These are phyloP conservation scores for Colletotrichum phormii DNA, from an alignment of 2,329 filamentous ascomycete species.

Conservation along the genomic window DNA sequence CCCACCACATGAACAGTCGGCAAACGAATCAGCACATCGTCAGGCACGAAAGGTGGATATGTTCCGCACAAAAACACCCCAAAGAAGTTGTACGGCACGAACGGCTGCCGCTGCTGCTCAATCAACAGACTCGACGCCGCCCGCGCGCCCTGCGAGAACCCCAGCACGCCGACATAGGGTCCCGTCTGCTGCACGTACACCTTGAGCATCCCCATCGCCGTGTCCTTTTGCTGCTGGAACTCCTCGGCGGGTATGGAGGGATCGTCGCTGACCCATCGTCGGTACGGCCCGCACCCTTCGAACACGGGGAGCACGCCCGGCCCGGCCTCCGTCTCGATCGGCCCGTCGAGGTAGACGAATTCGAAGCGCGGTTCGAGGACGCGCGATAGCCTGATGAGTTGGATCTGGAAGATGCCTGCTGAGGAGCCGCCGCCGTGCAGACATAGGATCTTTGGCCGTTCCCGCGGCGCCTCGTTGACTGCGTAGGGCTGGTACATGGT, in stretches of 20 bases:
- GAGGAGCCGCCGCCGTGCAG: constrained; percentile 32
- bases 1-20: constrained; percentile 31
- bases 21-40: constrained; percentile 15
- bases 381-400: constrained; percentile 26
- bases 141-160: constrained; percentile 31
- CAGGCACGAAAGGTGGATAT: constrained; percentile 25
- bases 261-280: constrained; percentile 33
- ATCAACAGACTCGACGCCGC: constrained; percentile 28
- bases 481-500: constrained; percentile 12
- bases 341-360: constrained; percentile 26
- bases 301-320: constrained; percentile 31
- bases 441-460: constrained; percentile 27
- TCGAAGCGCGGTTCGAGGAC: constrained; percentile 22
- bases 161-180: constrained; percentile 26
- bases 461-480: neutral
- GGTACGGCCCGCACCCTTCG: constrained; percentile 28
- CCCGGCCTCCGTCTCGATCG: constrained; percentile 21
- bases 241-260: constrained; percentile 19
- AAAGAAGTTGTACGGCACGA: constrained; percentile 12
- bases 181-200: constrained; percentile 28
- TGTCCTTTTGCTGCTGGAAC: constrained; percentile 24
- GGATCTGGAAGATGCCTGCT: constrained; percentile 27
- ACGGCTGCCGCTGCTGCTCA: constrained; percentile 31
- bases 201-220: constrained; percentile 22
- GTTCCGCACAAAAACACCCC: constrained; percentile 31